These are phyloP conservation scores for Aureobasidium sp. DNA, from an alignment of 2,329 filamentous ascomycete genomes.

Conservation along the genomic window DNA sequence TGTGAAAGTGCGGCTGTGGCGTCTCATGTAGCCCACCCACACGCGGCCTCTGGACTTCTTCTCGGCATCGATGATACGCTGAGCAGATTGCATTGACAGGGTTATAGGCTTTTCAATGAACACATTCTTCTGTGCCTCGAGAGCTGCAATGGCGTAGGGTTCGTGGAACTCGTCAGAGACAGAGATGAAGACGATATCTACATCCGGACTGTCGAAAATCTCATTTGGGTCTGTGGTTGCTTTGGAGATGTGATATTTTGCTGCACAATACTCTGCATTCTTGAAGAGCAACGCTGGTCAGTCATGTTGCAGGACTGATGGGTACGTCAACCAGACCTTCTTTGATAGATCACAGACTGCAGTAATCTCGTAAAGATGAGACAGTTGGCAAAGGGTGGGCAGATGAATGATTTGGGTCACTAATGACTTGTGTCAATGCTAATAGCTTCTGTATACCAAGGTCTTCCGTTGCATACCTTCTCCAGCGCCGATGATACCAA, in stretches of 20 bases:
- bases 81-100: constrained; percentile 39
- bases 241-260: constrained; percentile 28
- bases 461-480: constrained; percentile 22
- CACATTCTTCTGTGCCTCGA: constrained; percentile 47
- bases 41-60: constrained; percentile 35
- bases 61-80: constrained; percentile 45
- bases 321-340: constrained; percentile 20
- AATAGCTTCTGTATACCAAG: neutral
- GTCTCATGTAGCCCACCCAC: constrained; percentile 54
- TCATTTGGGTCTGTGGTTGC: constrained; percentile 33
- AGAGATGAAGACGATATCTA: constrained; percentile 48
- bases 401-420: constrained; percentile 48
- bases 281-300: constrained; percentile 7
- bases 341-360: constrained; percentile 44
- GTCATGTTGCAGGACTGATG: neutral
- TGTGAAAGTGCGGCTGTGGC: constrained; percentile 50
- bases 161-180: constrained; percentile 49
- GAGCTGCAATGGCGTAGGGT: constrained; percentile 43
- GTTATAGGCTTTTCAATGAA: constrained; percentile 54
- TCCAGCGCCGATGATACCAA: constrained; percentile 42
- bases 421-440: neutral
- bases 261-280: constrained; percentile 30
- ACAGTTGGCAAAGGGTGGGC: constrained; percentile 39
- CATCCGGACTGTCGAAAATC: constrained; percentile 35
- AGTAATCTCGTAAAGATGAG: constrained; percentile 38